Conservation (phyloP, 2,329 filamentous ascomycete genomes). For the Monilinia vaccinii-corymbosi region DNA sequence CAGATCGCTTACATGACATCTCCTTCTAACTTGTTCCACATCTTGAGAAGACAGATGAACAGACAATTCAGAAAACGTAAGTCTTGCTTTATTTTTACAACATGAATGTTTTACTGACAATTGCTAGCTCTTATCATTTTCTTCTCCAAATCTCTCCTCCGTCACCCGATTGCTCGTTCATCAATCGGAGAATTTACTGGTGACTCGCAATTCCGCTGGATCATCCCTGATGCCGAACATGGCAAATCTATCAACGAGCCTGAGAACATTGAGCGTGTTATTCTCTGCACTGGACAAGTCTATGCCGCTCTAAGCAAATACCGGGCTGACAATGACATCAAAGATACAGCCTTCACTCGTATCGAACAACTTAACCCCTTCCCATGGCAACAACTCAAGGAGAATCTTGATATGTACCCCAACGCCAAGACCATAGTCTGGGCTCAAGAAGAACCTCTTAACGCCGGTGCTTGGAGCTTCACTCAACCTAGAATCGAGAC, state of each 20-base stretch:
- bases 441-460: conserved; percentile 95
- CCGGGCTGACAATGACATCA: conserved; percentile 76
- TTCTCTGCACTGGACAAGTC: conserved; percentile 91
- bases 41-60: conserved; percentile 95
- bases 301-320: conserved; percentile 86
- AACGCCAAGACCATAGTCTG: conserved; percentile 97
- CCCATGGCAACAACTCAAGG: conserved; percentile 93
- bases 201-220: conserved; percentile 92
- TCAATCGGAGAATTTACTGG: conserved; percentile 83
- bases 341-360: conserved; percentile 87
- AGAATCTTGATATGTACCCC: conserved; percentile 93
- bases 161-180: conserved; percentile 87
- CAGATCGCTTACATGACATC: conserved; percentile 97
- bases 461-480: conserved; percentile 94
- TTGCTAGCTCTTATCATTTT: conserved; percentile 77
- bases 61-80: conserved; percentile 98
- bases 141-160: conserved; percentile 95
- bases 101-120: conserved; percentile 16
- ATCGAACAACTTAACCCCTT: conserved; percentile 98
- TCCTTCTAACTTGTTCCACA: conserved; percentile 92
- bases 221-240: conserved; percentile 86
- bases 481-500: conserved; percentile 98
- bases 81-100: conserved; percentile 30
- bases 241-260: conserved; percentile 64
- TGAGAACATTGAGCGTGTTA: conserved; percentile 86